Base-by-base conservation (phyloP, 78 protist species). In the Cavenderia fasciculata region DNA sequence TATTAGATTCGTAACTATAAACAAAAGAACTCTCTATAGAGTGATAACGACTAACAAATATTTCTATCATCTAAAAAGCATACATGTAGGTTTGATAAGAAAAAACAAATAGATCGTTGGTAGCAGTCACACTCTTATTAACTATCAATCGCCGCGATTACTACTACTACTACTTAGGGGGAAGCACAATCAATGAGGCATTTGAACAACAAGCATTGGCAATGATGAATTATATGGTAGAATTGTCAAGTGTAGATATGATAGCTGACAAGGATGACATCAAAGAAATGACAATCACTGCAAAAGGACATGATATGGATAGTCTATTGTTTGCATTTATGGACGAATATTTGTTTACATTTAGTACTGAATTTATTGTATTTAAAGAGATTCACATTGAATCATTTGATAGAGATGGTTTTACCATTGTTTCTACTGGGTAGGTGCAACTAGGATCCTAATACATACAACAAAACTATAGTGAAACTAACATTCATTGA, bases 171-270 rank as follows among this genome's bases (percentile, higher is more conserved):
- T 41, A 41, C 3, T 23, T 31, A 71, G 59, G 92, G 92, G 92
- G 92, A 44, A n/a, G 38, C 4, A 57, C n/a, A 31, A 21, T 86
- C 23, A 41, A 70, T 38, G 74, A 68, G 54, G 40, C 82, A 29
- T 73, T 71, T 54, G 92, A 86, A 86, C 85, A 86, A 36, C 21
- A 57, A 56, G 82, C 63, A 70, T 74, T 86, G 46, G 59, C 77
- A 49, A 75, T 74, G 85, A 52, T 49, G 34, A 62, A 86, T 10
- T 86, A 74, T 65, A 86, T 86, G 92, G 85, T 74, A 5, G 85
- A 74, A 52, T 74, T 86, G 72, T 70, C 68, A 29, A 23, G 71
- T 19, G 92, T 85, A 23, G 38, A 69, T 19, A 38, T 85, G 0
- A n/a, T n/a, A n/a, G n/a, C n/a, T n/a, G 74, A 61, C 52, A 63